Evolutionary conservation across 1,284 basidiomycete species (phyloP), one percentile per base, ranked within the genome.

Genomic region (Leccinum fallax): DNA sequence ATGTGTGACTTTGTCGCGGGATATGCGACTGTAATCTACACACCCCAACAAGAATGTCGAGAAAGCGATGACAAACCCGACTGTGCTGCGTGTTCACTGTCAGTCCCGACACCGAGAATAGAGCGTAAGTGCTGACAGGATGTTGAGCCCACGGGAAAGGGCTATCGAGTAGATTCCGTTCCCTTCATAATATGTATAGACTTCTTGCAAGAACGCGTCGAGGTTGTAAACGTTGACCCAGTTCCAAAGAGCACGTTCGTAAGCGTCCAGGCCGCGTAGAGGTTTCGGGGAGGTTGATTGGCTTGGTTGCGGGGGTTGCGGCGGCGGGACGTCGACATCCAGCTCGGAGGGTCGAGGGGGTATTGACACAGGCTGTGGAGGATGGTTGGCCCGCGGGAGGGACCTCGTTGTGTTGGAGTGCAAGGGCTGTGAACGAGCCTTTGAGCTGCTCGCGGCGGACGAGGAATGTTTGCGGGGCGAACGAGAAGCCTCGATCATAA

Each of bases 201-300:
- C 94, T 69, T 98, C 94, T 78, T 97, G 94, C 34, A 99, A 78
- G 76, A 97, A 99, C 7, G 87, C 88, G 71, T 99, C 97, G 46
- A 99, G 83, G 74, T 99, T 97, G 71, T 94, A 94, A 8, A 98
- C 94, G 73, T 99, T 99, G 64, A 97, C 94, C 97, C 97, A 99
- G 65, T 93, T 92, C 97, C 97, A 99, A 51, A 98, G 75, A 0
- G 97, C 97, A 66, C 88, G 88, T 75, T 98, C 94, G 73, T 94
- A 90, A 15, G 87, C 88, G 70, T 94, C 90, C 61, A 96, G 74
- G 3, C 93, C 92, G 54, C 85, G 81, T 82, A 88, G 84, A 59
- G 78, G 80, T 65, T 80, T 84, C 21, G 76, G 71, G 46, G 77
- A 81, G 56, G 78, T 72, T 26, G 70, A 61, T 15, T 59, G 61